Conservation (phyloP, 208 protist species). For the Trypanosoma brucei region DNA sequence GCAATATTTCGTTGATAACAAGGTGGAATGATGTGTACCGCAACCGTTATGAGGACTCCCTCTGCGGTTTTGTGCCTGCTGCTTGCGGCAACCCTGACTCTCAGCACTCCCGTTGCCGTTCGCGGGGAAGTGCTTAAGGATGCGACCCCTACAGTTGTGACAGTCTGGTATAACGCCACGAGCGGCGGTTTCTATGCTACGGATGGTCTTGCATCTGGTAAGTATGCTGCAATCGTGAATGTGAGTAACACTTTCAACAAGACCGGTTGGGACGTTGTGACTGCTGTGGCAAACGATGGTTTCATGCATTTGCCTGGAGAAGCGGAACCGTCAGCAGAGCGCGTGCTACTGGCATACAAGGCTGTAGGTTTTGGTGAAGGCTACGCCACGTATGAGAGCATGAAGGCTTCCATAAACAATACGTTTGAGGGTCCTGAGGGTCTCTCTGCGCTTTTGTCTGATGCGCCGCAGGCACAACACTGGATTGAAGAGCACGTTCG, state of each 20-base stretch:
- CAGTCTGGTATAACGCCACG: slow-evolving; percentile 16
- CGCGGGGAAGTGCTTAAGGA: slow-evolving; percentile 3
- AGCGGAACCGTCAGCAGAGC: background rate
- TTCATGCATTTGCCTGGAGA: background rate
- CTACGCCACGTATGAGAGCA: slow-evolving; percentile 17
- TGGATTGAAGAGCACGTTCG: slow-evolving; percentile 24
- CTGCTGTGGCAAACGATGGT: background rate
- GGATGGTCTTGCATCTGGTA: slow-evolving; percentile 7
- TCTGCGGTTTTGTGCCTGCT: background rate
- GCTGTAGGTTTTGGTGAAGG: slow-evolving; percentile 34
- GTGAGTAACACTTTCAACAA: slow-evolving; percentile 14
- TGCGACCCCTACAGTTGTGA: background rate
- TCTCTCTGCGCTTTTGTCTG: slow-evolving; percentile 1
- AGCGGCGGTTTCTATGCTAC: slow-evolving; percentile 6
- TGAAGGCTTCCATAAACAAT: slow-evolving; percentile 22
- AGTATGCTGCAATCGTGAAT: slow-evolving; percentile 15
- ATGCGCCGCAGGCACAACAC: background rate
- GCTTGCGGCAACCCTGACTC: background rate
- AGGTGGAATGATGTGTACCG: background rate
- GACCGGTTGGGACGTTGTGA: slow-evolving; percentile 28
- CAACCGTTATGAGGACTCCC: background rate
- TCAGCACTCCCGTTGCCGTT: background rate
- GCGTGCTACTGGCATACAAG: slow-evolving; percentile 12
- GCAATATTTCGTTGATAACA: background rate
- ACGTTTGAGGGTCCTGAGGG: slow-evolving; percentile 18